These are phyloP conservation scores for Neophaeococcomyces mojaviensis DNA, from an alignment of 2,329 filamentous ascomycete species.

Conservation along the genomic window DNA sequence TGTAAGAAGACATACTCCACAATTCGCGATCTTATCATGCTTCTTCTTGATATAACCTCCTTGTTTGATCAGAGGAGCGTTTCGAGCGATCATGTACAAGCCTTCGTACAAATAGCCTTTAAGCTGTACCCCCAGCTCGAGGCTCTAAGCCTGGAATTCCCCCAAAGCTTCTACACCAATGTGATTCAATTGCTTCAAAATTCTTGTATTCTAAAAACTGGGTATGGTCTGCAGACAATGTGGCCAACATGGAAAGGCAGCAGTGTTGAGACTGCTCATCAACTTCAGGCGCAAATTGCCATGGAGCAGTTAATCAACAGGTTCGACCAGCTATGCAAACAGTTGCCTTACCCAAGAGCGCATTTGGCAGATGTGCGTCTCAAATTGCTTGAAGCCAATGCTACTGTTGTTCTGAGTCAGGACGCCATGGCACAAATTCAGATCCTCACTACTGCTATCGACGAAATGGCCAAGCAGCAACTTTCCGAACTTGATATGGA, in stretches of 20 bases:
- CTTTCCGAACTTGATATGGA: neutral
- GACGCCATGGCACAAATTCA: constrained; percentile 17
- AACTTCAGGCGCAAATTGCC: constrained; percentile 32
- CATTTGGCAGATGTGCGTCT: constrained; percentile 24
- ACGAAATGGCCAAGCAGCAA: neutral
- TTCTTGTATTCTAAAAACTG: constrained; percentile 29
- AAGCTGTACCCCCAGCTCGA: constrained; percentile 29
- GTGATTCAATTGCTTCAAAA: neutral
- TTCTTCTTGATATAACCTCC: constrained; percentile 44
- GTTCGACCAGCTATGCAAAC: constrained; percentile 34
- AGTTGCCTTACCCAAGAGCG: constrained; percentile 27
- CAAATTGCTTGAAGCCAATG: constrained; percentile 31
- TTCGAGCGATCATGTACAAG: constrained; percentile 48
- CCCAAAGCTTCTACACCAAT: constrained; percentile 57
- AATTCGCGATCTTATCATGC: constrained; percentile 26
- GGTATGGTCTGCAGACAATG: constrained; percentile 20
- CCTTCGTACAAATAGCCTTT: constrained; percentile 41
- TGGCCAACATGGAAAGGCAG: constrained; percentile 20
- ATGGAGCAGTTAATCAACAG: constrained; percentile 40
- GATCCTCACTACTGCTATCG: constrained; percentile 1
- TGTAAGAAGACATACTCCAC: constrained; percentile 3
- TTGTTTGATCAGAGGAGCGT: constrained; percentile 36
- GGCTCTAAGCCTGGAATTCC: constrained; percentile 50
- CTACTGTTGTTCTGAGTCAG: constrained; percentile 29
- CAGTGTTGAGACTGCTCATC: constrained; percentile 16